These are phyloP conservation scores for Picochlorum costavermella DNA, from an alignment of 139 green algal species.

Conservation along the genomic window DNA sequence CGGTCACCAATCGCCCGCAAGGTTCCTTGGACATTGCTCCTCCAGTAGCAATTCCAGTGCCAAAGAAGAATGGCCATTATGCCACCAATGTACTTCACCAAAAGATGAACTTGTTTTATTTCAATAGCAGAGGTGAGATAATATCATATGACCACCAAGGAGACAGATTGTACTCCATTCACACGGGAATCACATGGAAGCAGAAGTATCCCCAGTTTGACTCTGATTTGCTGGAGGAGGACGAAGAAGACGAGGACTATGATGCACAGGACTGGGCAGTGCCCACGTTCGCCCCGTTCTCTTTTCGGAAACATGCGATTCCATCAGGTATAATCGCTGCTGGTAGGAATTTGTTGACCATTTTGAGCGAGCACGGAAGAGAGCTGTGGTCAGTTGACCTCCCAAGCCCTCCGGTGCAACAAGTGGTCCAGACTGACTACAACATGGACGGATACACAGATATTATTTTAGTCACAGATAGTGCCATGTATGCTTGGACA, in stretches of 20 bases:
- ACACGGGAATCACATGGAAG: background rate
- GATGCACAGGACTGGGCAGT: background rate
- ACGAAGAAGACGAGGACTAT: slow-evolving; percentile 6
- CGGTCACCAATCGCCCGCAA: background rate
- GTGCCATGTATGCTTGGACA: slow-evolving; percentile 68
- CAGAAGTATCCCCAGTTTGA: background rate
- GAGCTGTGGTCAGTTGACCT: slow-evolving; percentile 53
- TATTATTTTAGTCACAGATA: slow-evolving; percentile 55
- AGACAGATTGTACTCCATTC: slow-evolving; percentile 50
- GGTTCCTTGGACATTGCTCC: slow-evolving; percentile 39
- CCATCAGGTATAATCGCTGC: slow-evolving; percentile 52
- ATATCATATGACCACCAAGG: slow-evolving; percentile 52
- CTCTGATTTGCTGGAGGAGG: slow-evolving; percentile 2
- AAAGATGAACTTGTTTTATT: slow-evolving; percentile 47
- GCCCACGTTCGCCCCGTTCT: slow-evolving; percentile 61
- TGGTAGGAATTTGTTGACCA: slow-evolving; percentile 24
- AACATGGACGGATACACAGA: slow-evolving; percentile 83
- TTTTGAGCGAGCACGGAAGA: slow-evolving; percentile 67
- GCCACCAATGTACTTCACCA: slow-evolving; percentile 25
- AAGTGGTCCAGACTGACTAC: slow-evolving; percentile 62
- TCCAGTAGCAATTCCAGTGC: slow-evolving; percentile 66
- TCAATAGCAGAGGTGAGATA: slow-evolving; percentile 71
- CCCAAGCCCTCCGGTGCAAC: slow-evolving; percentile 32
- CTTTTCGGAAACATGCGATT: slow-evolving; percentile 47
- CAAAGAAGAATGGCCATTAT: slow-evolving; percentile 38